A percentile compares a stretch with the other conserved stretches of the same genome.
Evolutionary conservation across 2,329 filamentous ascomycete genomes (phyloP).

Genomic region (Tolypocladium cylindrosporum): DNA sequence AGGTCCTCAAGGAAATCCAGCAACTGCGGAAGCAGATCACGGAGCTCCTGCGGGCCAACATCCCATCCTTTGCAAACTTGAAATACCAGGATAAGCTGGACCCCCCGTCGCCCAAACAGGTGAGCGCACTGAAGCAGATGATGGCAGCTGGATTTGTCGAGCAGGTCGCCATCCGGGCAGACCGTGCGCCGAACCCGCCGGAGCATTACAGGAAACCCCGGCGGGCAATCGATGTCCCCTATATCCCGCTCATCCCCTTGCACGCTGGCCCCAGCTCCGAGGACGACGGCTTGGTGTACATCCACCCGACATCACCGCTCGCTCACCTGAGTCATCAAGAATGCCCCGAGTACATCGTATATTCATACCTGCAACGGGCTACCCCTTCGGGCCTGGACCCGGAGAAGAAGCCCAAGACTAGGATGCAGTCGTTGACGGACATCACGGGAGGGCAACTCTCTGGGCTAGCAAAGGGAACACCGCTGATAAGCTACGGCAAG

Average conservation of each 20-base stretch:
- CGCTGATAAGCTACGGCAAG: slow-evolving; percentile 76
- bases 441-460: slow-evolving; percentile 67
- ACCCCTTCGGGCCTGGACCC: slow-evolving; percentile 37
- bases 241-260: slow-evolving; percentile 72
- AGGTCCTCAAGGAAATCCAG: slow-evolving; percentile 76
- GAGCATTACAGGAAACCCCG: slow-evolving; percentile 59
- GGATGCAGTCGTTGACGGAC: slow-evolving; percentile 82
- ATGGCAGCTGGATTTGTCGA: slow-evolving; percentile 88
- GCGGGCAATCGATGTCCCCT: slow-evolving; percentile 86
- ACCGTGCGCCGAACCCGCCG: slow-evolving; percentile 67
- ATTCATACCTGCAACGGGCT: slow-evolving; percentile 71
- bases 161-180: slow-evolving; percentile 84
- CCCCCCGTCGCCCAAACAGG: slow-evolving; percentile 54
- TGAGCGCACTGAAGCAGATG: slow-evolving; percentile 81
- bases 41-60: slow-evolving; percentile 66
- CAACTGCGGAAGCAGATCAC: slow-evolving; percentile 79
- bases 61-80: slow-evolving; percentile 52
- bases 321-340: slow-evolving; percentile 58
- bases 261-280: slow-evolving; percentile 28
- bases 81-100: slow-evolving; percentile 46
- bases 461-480: slow-evolving; percentile 73
- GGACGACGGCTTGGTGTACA: slow-evolving; percentile 62
- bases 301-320: slow-evolving; percentile 78
- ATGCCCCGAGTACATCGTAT: slow-evolving; percentile 81
- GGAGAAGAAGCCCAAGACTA: slow-evolving; percentile 56